These are phyloP conservation scores for Acephala macrosclerotiorum DNA, from an alignment of 2,329 filamentous ascomycete genomes.

Conservation along the genomic window DNA sequence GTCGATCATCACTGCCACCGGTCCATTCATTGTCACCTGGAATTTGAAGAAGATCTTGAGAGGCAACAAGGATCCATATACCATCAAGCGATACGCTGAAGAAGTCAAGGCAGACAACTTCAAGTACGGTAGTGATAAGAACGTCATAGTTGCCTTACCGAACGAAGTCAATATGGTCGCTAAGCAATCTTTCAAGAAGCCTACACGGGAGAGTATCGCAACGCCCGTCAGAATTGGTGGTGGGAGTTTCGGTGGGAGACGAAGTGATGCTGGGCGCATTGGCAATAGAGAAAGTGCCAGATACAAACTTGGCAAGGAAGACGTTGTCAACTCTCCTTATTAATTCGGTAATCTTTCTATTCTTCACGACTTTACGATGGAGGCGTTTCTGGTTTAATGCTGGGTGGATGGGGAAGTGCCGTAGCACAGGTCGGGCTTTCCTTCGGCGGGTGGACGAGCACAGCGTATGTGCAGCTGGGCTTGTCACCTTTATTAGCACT, in stretches of 20 bases:
- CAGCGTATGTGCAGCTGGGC: constrained; percentile 31
- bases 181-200: constrained; percentile 82
- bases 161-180: constrained; percentile 99
- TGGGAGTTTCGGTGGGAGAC: constrained; percentile 52
- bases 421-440: background rate
- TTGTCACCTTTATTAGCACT: constrained; percentile 33
- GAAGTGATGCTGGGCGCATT: constrained; percentile 57
- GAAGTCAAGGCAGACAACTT: constrained; percentile 99
- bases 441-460: constrained; percentile 3
- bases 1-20: constrained; percentile 95
- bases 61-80: constrained; percentile 86
- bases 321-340: constrained; percentile 79
- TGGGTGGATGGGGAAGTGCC: background rate
- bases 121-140: constrained; percentile 96
- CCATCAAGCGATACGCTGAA: constrained; percentile 94
- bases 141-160: constrained; percentile 94
- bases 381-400: constrained; percentile 25
- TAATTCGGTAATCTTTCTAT: constrained; percentile 41
- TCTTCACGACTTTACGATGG: constrained; percentile 24
- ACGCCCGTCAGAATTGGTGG: constrained; percentile 55
- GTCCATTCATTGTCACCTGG: constrained; percentile 97
- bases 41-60: constrained; percentile 87
- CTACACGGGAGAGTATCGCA: constrained; percentile 90
- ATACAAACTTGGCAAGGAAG: constrained; percentile 79
- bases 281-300: constrained; percentile 62